Base-by-base conservation (phyloP, 345 rosid species). In the Angophora floribunda region DNA sequence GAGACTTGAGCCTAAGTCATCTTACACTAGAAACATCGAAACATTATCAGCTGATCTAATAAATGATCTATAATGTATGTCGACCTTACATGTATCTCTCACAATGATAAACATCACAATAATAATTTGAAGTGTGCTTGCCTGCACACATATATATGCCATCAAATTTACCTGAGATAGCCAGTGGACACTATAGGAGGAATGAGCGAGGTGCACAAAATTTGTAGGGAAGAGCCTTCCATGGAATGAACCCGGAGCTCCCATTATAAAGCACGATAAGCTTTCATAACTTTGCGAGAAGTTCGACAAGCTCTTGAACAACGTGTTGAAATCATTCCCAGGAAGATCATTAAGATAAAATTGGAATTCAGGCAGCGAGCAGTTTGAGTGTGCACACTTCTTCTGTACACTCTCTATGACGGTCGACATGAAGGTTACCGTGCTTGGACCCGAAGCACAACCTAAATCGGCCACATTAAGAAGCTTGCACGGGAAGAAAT, bases 271-370 rank as follows among this genome's bases (percentile, higher is more conserved):
- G 82, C 75, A 88, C 3, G 89, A 45, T 9, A 41, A 36, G 16
- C 59, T 87, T 28, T 85, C 85, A 26, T 21, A 12, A 10, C 28
- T 88, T 41, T 65, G 52, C 7, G 9, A 14, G 47, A 90, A 86
- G 13, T 49, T 52, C 7, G 85, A 41, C 52, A 88, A 11, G 11
- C 86, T 79, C 21, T 87, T 52, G 61, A 91, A 91, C 24, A 91
- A 50, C 4, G 88, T 88, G 65, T 90, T 91, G 85, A 91, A 91
- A 63, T 91, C 93, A 30, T 90, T 91, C 7, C 86, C 87, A 0
- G 63, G 88, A 24, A 91, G 90, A 51, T 91, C 93, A 47, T 91
- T 89, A 26, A 90, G 86, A 86, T 70, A 90, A n/a, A 89, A 82
- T 13, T 51, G 87, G 30, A 90, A 3, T 22, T 87, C 90, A 14